Base-by-base conservation (phyloP, 495 filamentous ascomycete genomes). In the Trichoderma virens region DNA sequence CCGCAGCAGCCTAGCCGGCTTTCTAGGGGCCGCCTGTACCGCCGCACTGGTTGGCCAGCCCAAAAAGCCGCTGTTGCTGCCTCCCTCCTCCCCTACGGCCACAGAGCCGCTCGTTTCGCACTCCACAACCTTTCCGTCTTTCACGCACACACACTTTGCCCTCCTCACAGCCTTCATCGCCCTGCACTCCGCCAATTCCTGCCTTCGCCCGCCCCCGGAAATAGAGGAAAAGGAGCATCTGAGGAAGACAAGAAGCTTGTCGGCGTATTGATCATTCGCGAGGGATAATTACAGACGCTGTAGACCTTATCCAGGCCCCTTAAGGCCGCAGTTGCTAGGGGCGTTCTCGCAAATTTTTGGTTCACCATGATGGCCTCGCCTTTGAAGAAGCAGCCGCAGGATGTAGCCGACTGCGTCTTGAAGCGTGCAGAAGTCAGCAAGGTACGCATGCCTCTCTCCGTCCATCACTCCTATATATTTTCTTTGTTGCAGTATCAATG, bases 351-450 rank as follows among this genome's bases (percentile, higher is more conserved):
- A 27, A 30, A 30, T 56, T 56, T 56, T 56, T 20, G 43, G 45
- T 31, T 51, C 16, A 38, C n/a, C 66, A 79, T 18, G 51, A 85
- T 84, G 82, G 78, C 82, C 70, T 84, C 81, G 65, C 82, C 82
- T 62, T 78, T 78, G 66, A 83, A 82, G 75, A 78, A 80, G 64
- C 78, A 83, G 71, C 86, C 86, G 27, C 86, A 86, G 65, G 83
- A 81, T 70, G 88, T 90, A 43, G 88, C 85, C 13, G 86, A 81
- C 68, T 84, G 83, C 75, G 88, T 92, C 60, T 73, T 91, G 64
- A 82, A 86, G 75, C 78, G 89, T 76, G 86, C 86, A 41, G 86
- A 91, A 78, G 87, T 96, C 68, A 90, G 91, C 71, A 93, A 93
- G 87, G 92, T 96, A 81, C 69, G 80, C 65, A 60, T 39, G 43